These are phyloP conservation scores for Obelidium mucronatum DNA, from an alignment of 192 early-diverging fungal species.

Conservation along the genomic window DNA sequence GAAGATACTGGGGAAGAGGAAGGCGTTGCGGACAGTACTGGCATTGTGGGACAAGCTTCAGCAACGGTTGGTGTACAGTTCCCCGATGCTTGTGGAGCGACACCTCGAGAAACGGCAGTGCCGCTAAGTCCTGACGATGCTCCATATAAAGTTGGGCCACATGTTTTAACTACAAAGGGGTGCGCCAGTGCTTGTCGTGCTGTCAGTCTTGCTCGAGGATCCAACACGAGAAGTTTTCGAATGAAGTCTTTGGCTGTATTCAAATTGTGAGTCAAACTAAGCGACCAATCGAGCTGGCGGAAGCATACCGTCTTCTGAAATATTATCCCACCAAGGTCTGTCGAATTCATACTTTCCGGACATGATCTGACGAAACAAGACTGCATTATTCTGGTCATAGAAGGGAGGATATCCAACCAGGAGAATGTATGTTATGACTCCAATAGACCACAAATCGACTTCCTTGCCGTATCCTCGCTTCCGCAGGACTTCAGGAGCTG, in stretches of 20 bases:
- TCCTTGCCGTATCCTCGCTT: constrained; percentile 64
- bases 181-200: constrained; percentile 54
- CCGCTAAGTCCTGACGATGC: background rate
- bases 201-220: constrained; percentile 57
- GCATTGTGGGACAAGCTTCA: too few species aligned
- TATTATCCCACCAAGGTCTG: constrained; percentile 75
- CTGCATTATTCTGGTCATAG: constrained; percentile 57
- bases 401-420: constrained; percentile 87
- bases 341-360: constrained; percentile 72
- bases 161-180: constrained; percentile 55
- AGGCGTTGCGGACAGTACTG: constrained; percentile 12
- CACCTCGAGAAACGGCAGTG: background rate
- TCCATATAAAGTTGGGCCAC: constrained; percentile 57
- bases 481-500: constrained; percentile 82
- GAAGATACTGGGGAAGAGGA: constrained; percentile 3
- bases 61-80: constrained; percentile 9
- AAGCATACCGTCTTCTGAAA: constrained; percentile 58
- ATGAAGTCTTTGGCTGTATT: constrained; percentile 68
- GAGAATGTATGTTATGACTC: constrained; percentile 87
- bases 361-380: constrained; percentile 61
- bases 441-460: constrained; percentile 91
- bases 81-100: background rate
- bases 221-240: constrained; percentile 58
- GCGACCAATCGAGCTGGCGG: background rate
- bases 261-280: background rate